Evolutionary conservation across 2,329 filamentous ascomycete species (phyloP).

Genomic region (Alternaria sp.): DNA sequence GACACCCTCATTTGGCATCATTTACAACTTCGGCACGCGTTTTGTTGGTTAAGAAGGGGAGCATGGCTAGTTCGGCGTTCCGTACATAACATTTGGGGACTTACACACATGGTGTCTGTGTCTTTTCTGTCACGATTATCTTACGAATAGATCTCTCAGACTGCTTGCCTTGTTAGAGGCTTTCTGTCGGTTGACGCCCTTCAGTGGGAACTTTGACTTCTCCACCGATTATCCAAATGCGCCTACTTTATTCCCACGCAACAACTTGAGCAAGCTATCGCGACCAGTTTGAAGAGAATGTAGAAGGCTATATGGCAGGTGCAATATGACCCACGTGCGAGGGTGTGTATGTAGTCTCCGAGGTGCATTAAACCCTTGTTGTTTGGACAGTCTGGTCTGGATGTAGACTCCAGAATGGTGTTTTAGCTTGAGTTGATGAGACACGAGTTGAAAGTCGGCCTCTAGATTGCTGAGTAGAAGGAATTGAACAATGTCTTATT

Average conservation of each 20-base stretch:
- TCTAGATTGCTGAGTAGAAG: neutral
- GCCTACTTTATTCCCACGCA: neutral
- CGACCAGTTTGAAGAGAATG: neutral
- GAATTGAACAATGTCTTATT: neutral
- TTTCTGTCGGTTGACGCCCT: neutral
- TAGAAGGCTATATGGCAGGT: neutral
- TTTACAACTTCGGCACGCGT: constrained; percentile 1
- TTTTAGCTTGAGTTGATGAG: neutral
- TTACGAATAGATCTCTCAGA: constrained; percentile 14
- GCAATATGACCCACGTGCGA: neutral
- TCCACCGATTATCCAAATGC: neutral
- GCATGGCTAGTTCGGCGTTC: constrained; percentile 21
- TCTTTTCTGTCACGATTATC: constrained; percentile 10
- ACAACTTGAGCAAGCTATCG: neutral
- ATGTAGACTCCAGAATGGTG: neutral
- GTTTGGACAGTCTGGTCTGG: neutral
- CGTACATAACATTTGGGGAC: constrained; percentile 1
- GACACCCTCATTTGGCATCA: constrained; percentile 18
- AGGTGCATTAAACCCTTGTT: neutral
- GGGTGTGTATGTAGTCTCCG: neutral
- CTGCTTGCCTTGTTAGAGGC: constrained; percentile 5
- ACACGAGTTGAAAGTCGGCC: neutral
- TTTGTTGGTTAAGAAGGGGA: constrained; percentile 16
- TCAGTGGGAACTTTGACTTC: neutral
- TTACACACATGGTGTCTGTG: constrained; percentile 1